A percentile compares a stretch with the other conserved stretches of the same genome.
Conservation (phyloP, 352 stramenopile genomes). For the Pythium scleroteichum region DNA sequence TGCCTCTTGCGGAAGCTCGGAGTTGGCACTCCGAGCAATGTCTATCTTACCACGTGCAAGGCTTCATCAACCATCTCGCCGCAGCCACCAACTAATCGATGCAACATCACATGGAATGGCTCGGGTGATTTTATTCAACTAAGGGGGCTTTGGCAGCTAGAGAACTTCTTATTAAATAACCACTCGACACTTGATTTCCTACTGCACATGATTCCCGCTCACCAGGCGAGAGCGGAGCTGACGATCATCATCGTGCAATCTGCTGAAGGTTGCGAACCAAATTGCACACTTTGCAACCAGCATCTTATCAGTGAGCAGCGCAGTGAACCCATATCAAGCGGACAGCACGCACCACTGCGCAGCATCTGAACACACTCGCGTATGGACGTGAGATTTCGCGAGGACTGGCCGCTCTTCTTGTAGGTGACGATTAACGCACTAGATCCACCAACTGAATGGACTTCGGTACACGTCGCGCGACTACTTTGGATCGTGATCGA, state of each 20-base stretch:
- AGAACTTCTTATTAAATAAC: no score
- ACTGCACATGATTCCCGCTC: no score
- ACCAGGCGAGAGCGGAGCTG: no score
- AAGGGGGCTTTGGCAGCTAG: no score
- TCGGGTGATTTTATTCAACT: no score
- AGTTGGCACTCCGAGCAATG: no score
- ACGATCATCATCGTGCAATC: conserved; percentile 40
- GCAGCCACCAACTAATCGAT: no score
- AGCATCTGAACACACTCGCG: conserved; percentile 80
- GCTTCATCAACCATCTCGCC: no score
- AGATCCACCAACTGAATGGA: conserved; percentile 79
- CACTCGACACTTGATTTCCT: background rate
- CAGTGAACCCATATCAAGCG: background rate
- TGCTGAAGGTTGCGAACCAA: conserved; percentile 73
- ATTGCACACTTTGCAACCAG: conserved; percentile 44
- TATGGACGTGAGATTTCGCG: conserved; percentile 76
- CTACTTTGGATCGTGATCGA: conserved; percentile 89
- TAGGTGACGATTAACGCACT: conserved; percentile 87
- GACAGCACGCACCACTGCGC: conserved; percentile 54
- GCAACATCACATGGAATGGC: no score
- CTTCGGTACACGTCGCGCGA: conserved; percentile 84
- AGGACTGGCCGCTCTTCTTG: conserved; percentile 71
- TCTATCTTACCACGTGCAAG: no score
- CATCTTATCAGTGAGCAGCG: background rate
- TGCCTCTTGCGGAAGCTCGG: background rate